Percentiles rank a stretch among this genome's conserved stretches.
These are phyloP conservation scores for Cynanchum wilfordii DNA, from an alignment of 257 asterid species.

Conservation along the genomic window DNA sequence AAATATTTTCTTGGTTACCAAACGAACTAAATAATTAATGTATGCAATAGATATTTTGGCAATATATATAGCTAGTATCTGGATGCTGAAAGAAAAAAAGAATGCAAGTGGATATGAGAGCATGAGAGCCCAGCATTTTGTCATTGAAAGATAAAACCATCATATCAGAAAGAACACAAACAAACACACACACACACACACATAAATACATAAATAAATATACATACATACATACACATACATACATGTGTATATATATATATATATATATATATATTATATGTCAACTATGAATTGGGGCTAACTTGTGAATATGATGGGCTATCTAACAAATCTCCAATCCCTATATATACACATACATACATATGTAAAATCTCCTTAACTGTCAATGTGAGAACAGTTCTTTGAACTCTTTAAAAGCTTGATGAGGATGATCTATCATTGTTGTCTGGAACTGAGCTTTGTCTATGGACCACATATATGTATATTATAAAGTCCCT, in stretches of 20 bases:
- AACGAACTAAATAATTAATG: neutral
- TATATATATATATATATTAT: no score
- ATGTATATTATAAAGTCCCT: neutral
- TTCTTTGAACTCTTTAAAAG: constrained; percentile 32
- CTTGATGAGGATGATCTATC: constrained; percentile 42
- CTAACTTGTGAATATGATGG: constrained; percentile 21
- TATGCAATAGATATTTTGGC: constrained; percentile 28
- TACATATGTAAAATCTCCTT: constrained; percentile 14
- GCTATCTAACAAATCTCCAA: neutral
- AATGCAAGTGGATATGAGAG: constrained; percentile 30
- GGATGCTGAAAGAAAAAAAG: constrained; percentile 13
- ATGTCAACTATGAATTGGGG: constrained; percentile 3
- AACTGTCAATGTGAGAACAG: constrained; percentile 23
- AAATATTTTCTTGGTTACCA: no score
- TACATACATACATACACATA: constrained; percentile 7
- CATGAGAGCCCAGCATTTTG: constrained; percentile 31
- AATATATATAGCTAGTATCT: constrained; percentile 21
- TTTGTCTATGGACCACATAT: constrained; percentile 41
- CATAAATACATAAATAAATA: neutral
- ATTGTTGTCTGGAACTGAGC: constrained; percentile 53
- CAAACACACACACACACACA: no score
- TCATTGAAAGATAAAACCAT: constrained; percentile 9
- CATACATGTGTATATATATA: no score
- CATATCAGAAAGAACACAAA: neutral
- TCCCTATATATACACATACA: no score